A percentile compares a stretch with the other conserved stretches of the same genome.
Conservation (phyloP, 495 filamentous ascomycete genomes). For the Lasiosphaeriaceae sp. region DNA sequence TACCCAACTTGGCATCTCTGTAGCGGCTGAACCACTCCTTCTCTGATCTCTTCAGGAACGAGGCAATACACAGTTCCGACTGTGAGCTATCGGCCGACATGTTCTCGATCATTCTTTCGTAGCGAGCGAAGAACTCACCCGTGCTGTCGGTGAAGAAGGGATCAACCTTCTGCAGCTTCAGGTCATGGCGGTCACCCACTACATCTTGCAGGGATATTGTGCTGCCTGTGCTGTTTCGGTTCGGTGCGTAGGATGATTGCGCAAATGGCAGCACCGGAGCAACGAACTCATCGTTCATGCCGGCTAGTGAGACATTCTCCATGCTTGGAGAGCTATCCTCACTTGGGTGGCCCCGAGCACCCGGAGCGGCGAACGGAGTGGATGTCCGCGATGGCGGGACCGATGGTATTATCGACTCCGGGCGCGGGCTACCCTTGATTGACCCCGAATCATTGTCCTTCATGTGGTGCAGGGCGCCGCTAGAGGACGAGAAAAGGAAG, state of each 20-base stretch:
- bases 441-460: neutral
- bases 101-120: constrained; percentile 46
- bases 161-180: constrained; percentile 59
- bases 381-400: constrained; percentile 1
- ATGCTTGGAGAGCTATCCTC: neutral
- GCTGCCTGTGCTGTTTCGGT: constrained; percentile 16
- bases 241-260: constrained; percentile 2
- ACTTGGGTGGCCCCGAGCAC: neutral
- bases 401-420: constrained; percentile 1
- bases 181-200: constrained; percentile 18
- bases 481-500: neutral
- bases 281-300: neutral
- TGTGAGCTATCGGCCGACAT: constrained; percentile 52
- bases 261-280: constrained; percentile 4
- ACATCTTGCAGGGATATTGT: constrained; percentile 35
- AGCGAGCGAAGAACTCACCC: constrained; percentile 50
- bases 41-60: constrained; percentile 55
- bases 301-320: neutral
- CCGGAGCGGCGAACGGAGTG: neutral
- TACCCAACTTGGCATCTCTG: constrained; percentile 44
- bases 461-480: neutral
- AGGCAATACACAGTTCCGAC: constrained; percentile 53
- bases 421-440: neutral
- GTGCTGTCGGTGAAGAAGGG: constrained; percentile 61
- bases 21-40: constrained; percentile 58